These are phyloP conservation scores for Trifolium pratense DNA, from an alignment of 306 rosid species.

Conservation along the genomic window DNA sequence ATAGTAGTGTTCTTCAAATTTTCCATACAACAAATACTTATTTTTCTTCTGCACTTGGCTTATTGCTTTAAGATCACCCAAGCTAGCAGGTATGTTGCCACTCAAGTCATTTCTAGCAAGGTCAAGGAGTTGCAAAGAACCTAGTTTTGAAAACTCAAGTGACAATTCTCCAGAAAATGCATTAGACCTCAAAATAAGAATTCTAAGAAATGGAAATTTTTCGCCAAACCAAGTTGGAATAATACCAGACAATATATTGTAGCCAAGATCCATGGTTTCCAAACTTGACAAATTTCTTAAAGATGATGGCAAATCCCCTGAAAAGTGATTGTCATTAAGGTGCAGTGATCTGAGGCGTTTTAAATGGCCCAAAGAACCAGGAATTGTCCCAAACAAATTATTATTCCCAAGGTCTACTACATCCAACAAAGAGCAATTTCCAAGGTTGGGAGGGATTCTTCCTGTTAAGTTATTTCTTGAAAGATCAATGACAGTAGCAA, in stretches of 20 bases:
- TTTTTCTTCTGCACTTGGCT: not conserved
- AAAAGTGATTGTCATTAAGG: not conserved
- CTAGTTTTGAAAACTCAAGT: not conserved
- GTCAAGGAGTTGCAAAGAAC: not conserved
- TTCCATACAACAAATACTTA: not conserved
- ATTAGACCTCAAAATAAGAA: slow-evolving; percentile 8
- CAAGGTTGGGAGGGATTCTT: not conserved
- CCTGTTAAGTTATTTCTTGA: not conserved
- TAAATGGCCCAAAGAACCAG: not conserved
- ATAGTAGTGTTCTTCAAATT: not conserved
- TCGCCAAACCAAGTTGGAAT: slow-evolving; percentile 11
- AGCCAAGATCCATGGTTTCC: not conserved
- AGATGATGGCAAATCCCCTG: not conserved
- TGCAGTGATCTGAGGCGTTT: not conserved
- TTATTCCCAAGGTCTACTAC: slow-evolving; percentile 16
- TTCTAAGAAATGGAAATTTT: not conserved
- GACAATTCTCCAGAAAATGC: not conserved
- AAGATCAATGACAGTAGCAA: not conserved
- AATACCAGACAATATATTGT: not conserved
- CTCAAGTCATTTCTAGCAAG: slow-evolving; percentile 2
- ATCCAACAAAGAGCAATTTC: not conserved
- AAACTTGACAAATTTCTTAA: not conserved
- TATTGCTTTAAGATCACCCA: not conserved
- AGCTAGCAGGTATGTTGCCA: not conserved
- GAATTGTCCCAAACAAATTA: not conserved